Evolutionary conservation across 2,329 filamentous ascomycete species (phyloP), one percentile per base, ranked within the genome.

Genomic region (Aspergillus hiratsukae): DNA sequence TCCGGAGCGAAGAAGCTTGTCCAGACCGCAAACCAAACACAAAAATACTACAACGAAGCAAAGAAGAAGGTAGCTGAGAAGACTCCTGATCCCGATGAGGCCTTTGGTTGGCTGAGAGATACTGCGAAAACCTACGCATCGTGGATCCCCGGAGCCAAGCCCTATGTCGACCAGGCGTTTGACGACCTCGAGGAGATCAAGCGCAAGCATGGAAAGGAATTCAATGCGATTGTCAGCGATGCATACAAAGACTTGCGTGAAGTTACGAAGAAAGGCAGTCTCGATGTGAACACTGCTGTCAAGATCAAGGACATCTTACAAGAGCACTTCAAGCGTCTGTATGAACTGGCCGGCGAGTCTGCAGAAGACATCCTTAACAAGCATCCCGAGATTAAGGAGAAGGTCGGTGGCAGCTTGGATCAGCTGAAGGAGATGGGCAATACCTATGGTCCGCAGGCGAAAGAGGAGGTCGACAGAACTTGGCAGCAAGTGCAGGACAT

Each of bases 391-490:
- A 66, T 90, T 21, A 90, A 89, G 78, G 82, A 90, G 67, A 87
- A 88, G 74, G 74, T 91, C 8, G 88, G 88, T 14, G 84, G 83
- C 10, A 85, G 83, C 63, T 73, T 89, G 48, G 83, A 89, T 51
- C 82, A 88, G 69, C 76, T 91, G 51, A 88, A 89, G 80, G 72
- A 85, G 62, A 80, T 90, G 72, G 85, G 85, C 27, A 82, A 90
- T 14, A 78, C 84, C 57, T 87, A 88, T 65, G 89, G 89, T 0
- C 88, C 88, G 0, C 86, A 91, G 67, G 88, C 87, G 0, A 89
- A 90, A 81, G 86, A 90, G 79, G 81, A 89, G 71, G 82, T 88
- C 4, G 86, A 91, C 54, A 79, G 87, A 72, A 89, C 87, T 1
- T 90, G 87, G 83, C 70, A 80, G 28, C 81, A 91, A 69, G 76